Conservation (phyloP, 2,329 filamentous ascomycete genomes). For the Fusarium sp. region DNA sequence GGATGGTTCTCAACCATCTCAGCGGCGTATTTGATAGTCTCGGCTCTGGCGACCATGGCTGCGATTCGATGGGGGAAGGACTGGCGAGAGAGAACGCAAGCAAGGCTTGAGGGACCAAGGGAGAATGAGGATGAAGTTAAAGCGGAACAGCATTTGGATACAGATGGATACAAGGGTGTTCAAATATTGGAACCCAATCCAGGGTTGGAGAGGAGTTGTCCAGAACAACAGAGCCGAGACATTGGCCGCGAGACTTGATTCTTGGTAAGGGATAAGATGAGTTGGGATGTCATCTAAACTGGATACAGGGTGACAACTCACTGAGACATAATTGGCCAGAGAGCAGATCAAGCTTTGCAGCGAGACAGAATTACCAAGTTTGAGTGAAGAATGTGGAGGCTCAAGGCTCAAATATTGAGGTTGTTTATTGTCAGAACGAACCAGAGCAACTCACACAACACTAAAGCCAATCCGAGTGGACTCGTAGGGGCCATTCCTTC, state of each 20-base stretch:
- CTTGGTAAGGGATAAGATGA: background rate
- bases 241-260: constrained; percentile 9
- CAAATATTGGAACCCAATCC: constrained; percentile 1
- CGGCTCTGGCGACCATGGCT: constrained; percentile 51
- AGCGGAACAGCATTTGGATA: background rate
- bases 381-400: background rate
- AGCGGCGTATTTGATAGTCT: constrained; percentile 50
- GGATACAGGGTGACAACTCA: background rate
- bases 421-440: background rate
- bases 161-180: constrained; percentile 2
- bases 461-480: background rate
- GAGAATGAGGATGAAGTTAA: constrained; percentile 20
- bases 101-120: constrained; percentile 21
- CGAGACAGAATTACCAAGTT: background rate
- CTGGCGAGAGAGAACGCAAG: constrained; percentile 54
- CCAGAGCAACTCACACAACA: too few species aligned
- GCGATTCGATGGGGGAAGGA: constrained; percentile 54
- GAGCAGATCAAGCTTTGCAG: background rate
- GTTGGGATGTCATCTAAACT: too few species aligned
- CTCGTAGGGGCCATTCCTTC: background rate
- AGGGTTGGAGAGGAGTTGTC: background rate
- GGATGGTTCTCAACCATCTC: constrained; percentile 83
- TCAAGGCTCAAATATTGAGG: background rate
- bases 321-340: background rate
- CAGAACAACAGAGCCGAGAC: constrained; percentile 14